phyloP scores from a whole-genome alignment of 1,284 basidiomycete genomes.

The Cutaneotrichosporon sp. region DNA sequence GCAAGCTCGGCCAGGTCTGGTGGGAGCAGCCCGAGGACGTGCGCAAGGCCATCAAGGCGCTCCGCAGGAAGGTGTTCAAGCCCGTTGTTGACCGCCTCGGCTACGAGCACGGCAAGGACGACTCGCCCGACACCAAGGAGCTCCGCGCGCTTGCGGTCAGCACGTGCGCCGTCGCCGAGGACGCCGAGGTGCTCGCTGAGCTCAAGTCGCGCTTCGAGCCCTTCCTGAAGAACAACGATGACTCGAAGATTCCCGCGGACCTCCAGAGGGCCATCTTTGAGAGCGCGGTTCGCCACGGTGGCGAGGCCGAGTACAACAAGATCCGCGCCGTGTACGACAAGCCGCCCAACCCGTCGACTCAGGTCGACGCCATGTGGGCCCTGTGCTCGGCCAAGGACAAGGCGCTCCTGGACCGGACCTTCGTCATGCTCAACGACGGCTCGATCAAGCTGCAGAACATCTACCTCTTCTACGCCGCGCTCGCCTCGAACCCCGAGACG shows the following conservation, averaged over 20 bases:
- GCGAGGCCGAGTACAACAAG: constrained; percentile 73
- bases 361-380: constrained; percentile 65
- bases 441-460: constrained; percentile 67
- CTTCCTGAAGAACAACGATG: constrained; percentile 72
- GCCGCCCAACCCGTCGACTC: constrained; percentile 70
- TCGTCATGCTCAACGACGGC: constrained; percentile 60
- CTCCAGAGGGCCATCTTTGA: constrained; percentile 57
- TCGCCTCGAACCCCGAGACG: constrained; percentile 45
- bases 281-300: constrained; percentile 69
- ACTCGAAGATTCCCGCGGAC: constrained; percentile 77
- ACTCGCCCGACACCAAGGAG: constrained; percentile 71
- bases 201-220: constrained; percentile 72
- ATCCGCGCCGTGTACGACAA: constrained; percentile 70
- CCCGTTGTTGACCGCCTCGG: constrained; percentile 80
- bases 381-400: constrained; percentile 42
- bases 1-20: constrained; percentile 69
- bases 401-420: constrained; percentile 62
- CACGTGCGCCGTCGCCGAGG: constrained; percentile 65
- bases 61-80: constrained; percentile 72
- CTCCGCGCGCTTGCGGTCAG: constrained; percentile 76
- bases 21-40: constrained; percentile 75
- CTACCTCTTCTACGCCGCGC: constrained; percentile 57
- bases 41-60: constrained; percentile 63
- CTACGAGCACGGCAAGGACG: constrained; percentile 70
- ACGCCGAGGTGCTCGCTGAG: constrained; percentile 70